Evolutionary conservation across 768 basidiomycete genomes (phyloP).

Genomic region (Dentipellis sp.): DNA sequence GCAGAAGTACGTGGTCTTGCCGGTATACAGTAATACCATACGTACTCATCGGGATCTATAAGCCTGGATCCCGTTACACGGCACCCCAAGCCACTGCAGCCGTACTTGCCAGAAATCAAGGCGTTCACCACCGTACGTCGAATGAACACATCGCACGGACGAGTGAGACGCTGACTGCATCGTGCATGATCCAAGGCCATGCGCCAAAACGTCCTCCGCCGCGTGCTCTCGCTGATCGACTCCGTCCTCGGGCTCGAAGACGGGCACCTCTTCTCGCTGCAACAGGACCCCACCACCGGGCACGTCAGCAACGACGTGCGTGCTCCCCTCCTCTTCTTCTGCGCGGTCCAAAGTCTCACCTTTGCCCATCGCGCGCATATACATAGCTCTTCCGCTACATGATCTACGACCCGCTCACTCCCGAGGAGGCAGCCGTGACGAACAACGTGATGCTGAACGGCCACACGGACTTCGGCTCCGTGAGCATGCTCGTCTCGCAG

Average conservation of each 20-base stretch:
- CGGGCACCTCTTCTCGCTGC: slow-evolving; percentile 24
- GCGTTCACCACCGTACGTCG: slow-evolving; percentile 16
- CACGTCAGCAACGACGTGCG: slow-evolving; percentile 19
- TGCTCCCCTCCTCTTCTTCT: background rate
- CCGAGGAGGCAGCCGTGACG: slow-evolving; percentile 21
- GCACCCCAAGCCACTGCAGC: slow-evolving; percentile 23
- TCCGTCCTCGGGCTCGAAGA: slow-evolving; percentile 22
- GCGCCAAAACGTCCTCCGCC: slow-evolving; percentile 22
- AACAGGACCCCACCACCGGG: slow-evolving; percentile 19
- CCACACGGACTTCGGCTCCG: slow-evolving; percentile 23
- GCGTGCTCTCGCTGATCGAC: slow-evolving; percentile 22
- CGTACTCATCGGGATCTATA: no score
- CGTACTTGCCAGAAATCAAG: slow-evolving; percentile 23
- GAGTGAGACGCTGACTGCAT: background rate
- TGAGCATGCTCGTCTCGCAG: slow-evolving; percentile 25
- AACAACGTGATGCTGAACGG: slow-evolving; percentile 29
- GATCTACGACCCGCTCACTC: slow-evolving; percentile 26
- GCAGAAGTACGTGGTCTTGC: slow-evolving; percentile 13
- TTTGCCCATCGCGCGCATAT: no score
- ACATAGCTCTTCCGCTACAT: slow-evolving; percentile 25
- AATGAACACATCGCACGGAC: background rate
- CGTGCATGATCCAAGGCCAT: slow-evolving; percentile 12
- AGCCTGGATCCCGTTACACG: slow-evolving; percentile 20
- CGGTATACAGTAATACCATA: no score
- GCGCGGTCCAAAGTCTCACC: background rate